Base-by-base conservation (phyloP, 331 rosid genomes). In the Quercus lobata region DNA sequence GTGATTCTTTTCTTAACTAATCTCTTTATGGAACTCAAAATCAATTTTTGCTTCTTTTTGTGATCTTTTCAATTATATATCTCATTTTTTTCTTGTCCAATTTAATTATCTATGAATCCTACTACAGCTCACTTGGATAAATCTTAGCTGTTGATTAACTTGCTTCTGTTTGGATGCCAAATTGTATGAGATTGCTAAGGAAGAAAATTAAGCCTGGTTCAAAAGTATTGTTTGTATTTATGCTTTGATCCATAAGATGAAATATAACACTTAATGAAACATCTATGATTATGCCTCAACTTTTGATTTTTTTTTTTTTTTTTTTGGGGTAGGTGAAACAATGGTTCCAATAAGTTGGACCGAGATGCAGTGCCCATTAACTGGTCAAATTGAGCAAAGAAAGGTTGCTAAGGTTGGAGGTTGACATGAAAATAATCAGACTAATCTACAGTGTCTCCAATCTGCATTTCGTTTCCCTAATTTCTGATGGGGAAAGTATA, bases 271-370 rank as follows among this genome's bases (percentile, higher is more conserved):
- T 7, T 30, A n/a, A 65, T 65, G 71, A 18, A 24, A 11, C 71
- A 30, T 29, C 46, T 29, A 17, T 65, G n/a, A 65, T 65, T 72
- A 14, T 79, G 74, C 58, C 80, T 83, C n/a, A 76, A 72, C 57
- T n/a, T 11, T 21, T 82, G 83, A 11, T 86, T 57, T 56, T 56
- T 77, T 66, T 58, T 6, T 53, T 82, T n/a, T n/a, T n/a, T n/a
- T n/a, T n/a, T n/a, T n/a, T n/a, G n/a, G n/a, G n/a, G 34, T 61
- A 95, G 99, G 97, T 83, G 97, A 87, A 74, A 80, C 90, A 32
- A 90, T 95, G 98, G 88, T 92, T 65, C 97, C 99, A 73, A 81
- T 91, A 73, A 93, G 97, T 80, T 95, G 98, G 99, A 93, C 99
- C 14, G 97, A 95, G 88, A 93, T 95, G 99, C 97, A 91, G 78